phyloP scores from a whole-genome alignment of 805 yeast species.

The Candida insectorum region DNA sequence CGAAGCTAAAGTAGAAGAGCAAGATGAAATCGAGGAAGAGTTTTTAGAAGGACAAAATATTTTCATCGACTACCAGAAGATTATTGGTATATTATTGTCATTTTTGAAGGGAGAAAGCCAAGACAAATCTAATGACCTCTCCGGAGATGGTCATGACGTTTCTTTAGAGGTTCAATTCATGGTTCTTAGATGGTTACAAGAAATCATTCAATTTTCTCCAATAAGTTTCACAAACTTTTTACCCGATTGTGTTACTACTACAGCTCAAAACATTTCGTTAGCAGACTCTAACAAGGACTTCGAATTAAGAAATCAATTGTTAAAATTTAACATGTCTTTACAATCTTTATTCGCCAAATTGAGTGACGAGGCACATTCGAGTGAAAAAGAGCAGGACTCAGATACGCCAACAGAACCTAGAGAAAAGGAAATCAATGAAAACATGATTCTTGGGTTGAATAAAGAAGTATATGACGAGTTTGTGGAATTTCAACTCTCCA shows the following conservation, averaged over 20 bases:
- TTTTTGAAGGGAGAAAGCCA: constrained; percentile 55
- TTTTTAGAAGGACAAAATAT: constrained; percentile 64
- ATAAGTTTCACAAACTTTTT: constrained; percentile 67
- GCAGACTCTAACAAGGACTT: constrained; percentile 34
- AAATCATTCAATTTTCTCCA: constrained; percentile 71
- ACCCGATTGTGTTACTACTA: constrained; percentile 69
- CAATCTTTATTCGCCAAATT: constrained; percentile 30
- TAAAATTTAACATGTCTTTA: constrained; percentile 31
- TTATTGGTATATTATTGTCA: constrained; percentile 77
- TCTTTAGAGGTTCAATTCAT: constrained; percentile 66
- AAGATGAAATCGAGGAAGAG: constrained; percentile 35
- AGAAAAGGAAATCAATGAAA: constrained; percentile 26
- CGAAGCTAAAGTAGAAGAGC: constrained; percentile 13
- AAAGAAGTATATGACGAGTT: constrained; percentile 39
- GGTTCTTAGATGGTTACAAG: constrained; percentile 78
- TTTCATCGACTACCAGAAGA: constrained; percentile 71
- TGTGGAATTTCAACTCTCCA: constrained; percentile 33
- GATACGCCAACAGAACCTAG: constrained; percentile 51
- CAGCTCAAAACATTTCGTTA: constrained; percentile 44
- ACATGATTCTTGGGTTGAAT: constrained; percentile 39
- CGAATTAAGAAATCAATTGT: constrained; percentile 34
- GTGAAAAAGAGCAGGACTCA: constrained; percentile 20
- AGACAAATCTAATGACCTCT: constrained; percentile 21
- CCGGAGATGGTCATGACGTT: constrained; percentile 36
- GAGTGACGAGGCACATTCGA: constrained; percentile 13